Evolutionary conservation across 495 filamentous ascomycete species (phyloP).

Genomic region (Aspergillus sclerotiicarbonarius): DNA sequence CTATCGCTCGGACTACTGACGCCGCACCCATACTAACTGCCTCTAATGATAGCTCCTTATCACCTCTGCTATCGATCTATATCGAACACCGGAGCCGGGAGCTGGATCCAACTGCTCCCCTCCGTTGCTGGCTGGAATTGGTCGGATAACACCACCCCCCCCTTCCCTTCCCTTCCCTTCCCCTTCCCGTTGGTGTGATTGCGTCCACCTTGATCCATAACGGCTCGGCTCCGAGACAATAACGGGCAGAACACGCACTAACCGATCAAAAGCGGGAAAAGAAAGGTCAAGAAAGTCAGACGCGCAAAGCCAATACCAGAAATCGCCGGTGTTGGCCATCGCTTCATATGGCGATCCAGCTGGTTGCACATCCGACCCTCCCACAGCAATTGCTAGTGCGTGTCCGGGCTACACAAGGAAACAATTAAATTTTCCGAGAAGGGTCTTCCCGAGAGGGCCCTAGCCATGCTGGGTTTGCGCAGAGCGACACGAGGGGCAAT

Average conservation of each 20-base stretch:
- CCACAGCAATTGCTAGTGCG: slow-evolving; percentile 1
- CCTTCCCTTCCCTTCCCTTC: no score
- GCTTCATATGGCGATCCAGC: slow-evolving; percentile 2
- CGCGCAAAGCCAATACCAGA: neutral
- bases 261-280: neutral
- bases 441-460: slow-evolving; percentile 9
- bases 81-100: no score
- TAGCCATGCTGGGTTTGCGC: slow-evolving; percentile 5
- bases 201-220: neutral
- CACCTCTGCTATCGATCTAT: neutral
- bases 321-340: slow-evolving; percentile 9
- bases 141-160: no score
- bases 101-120: neutral
- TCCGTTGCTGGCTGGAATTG: neutral
- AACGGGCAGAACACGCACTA: neutral
- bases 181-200: neutral
- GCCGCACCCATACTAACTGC: slow-evolving; percentile 5
- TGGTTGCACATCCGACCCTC: slow-evolving; percentile 16
- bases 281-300: neutral
- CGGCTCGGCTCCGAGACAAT: neutral
- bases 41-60: neutral
- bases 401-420: slow-evolving; percentile 11
- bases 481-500: slow-evolving; percentile 4
- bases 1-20: slow-evolving; percentile 15
- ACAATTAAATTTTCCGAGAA: slow-evolving; percentile 16